phyloP scores from a whole-genome alignment of 2,329 filamentous ascomycete species.

The Pezicula radicicola region DNA sequence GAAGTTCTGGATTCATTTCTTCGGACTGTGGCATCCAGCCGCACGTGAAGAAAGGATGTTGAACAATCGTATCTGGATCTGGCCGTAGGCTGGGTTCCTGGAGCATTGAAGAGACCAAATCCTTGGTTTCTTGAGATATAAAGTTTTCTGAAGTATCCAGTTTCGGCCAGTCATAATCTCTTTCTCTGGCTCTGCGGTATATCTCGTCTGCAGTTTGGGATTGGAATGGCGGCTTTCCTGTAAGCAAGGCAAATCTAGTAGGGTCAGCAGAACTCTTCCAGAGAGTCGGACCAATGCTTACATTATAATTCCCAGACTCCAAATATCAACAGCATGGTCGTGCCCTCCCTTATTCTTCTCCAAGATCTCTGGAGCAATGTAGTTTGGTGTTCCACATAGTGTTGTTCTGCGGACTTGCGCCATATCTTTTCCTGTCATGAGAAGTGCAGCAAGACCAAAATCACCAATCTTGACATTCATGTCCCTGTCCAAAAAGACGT shows the following conservation, averaged over 20 bases:
- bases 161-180: conserved; percentile 79
- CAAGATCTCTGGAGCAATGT: conserved; percentile 94
- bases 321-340: conserved; percentile 97
- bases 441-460: conserved; percentile 88
- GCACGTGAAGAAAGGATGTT: conserved; percentile 75
- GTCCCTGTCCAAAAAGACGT: conserved; percentile 87
- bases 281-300: conserved; percentile 39
- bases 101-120: conserved; percentile 73
- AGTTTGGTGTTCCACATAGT: conserved; percentile 95
- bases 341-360: conserved; percentile 93
- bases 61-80: conserved; percentile 73
- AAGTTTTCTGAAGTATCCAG: conserved; percentile 62
- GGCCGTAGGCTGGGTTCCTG: conserved; percentile 73
- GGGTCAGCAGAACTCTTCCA: conserved; percentile 25
- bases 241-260: conserved; percentile 85
- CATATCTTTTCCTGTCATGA: conserved; percentile 89
- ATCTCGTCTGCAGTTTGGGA: conserved; percentile 86
- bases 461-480: conserved; percentile 99
- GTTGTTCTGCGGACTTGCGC: conserved; percentile 80
- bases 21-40: conserved; percentile 66
- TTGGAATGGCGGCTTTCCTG: conserved; percentile 94
- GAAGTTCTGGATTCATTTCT: conserved; percentile 56
- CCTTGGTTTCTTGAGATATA: conserved; percentile 73
- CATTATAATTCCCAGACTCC: conserved; percentile 97
- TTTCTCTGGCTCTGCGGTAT: conserved; percentile 66